These are phyloP conservation scores for Talaromyces trachyspermus DNA, from an alignment of 495 filamentous ascomycete genomes.

Conservation along the genomic window DNA sequence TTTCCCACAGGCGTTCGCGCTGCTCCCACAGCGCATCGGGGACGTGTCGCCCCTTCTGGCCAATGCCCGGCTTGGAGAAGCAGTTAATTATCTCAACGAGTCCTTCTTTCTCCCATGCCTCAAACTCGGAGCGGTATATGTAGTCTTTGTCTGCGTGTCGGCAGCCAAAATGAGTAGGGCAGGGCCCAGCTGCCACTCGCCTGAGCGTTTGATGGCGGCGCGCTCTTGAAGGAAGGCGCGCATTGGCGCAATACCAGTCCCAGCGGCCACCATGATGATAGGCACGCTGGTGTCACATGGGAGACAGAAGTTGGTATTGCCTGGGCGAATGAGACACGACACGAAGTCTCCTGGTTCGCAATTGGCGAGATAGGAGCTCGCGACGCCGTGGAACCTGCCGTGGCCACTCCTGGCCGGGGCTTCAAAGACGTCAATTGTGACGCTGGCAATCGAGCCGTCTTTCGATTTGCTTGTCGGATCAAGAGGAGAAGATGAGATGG, in stretches of 20 bases:
- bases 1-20: not conserved
- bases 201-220: not conserved
- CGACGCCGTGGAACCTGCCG: too few species aligned
- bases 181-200: not conserved
- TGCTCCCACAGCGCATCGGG: not conserved
- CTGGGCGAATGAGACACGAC: constrained; percentile 9
- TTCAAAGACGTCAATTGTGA: constrained; percentile 48
- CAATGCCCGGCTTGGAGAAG: not conserved
- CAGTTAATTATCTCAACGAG: not conserved
- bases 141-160: not conserved
- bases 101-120: not conserved
- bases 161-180: not conserved
- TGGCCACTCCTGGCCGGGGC: too few species aligned
- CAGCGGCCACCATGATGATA: constrained; percentile 26
- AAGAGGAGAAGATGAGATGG: constrained; percentile 60
- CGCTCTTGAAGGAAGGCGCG: constrained; percentile 25
- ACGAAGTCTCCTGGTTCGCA: constrained; percentile 57
- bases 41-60: not conserved
- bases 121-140: not conserved
- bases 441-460: constrained; percentile 52
- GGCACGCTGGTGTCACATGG: constrained; percentile 13
- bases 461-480: constrained; percentile 2
- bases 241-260: constrained; percentile 24
- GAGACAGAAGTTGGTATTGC: constrained; percentile 24
- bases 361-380: too few species aligned